Conservation (phyloP, 345 rosid species). For the Litchi chinensis region DNA sequence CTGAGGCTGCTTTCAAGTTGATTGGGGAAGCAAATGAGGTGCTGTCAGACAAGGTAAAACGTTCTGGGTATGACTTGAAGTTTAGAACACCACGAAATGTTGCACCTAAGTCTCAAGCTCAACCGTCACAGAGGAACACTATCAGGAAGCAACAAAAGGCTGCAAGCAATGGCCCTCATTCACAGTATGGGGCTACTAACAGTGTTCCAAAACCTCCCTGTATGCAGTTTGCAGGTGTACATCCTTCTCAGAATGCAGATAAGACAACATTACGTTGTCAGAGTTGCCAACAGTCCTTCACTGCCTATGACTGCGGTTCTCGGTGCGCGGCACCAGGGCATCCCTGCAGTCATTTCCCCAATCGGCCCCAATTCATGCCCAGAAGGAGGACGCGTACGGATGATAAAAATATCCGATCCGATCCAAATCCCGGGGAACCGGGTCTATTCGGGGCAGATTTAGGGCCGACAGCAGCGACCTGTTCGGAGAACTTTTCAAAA, state of each 20-base stretch:
- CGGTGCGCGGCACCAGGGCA: constrained; percentile 33
- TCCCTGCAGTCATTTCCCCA: constrained; percentile 26
- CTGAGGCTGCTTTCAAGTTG: constrained; percentile 92
- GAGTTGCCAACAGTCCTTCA: constrained; percentile 49
- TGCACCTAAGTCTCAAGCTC: constrained; percentile 30
- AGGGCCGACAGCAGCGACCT: too few species aligned
- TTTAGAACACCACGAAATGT: constrained; percentile 32
- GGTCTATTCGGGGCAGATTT: too few species aligned
- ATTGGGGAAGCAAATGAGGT: constrained; percentile 74
- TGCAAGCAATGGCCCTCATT: constrained; percentile 22
- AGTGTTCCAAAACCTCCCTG: constrained; percentile 20
- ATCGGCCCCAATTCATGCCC: too few species aligned
- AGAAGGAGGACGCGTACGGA: too few species aligned
- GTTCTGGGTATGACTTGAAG: constrained; percentile 58
- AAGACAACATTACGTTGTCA: constrained; percentile 60
- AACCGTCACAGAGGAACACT: constrained; percentile 34
- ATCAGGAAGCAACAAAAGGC: constrained; percentile 32
- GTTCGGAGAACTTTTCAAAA: too few species aligned
- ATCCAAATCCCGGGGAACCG: too few species aligned
- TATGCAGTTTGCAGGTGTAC: constrained; percentile 26
- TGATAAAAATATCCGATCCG: too few species aligned
- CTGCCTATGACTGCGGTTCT: constrained; percentile 47
- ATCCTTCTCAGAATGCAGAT: constrained; percentile 31
- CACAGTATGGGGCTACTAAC: constrained; percentile 27
- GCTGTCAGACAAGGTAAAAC: constrained; percentile 54